A percentile compares a stretch with the other conserved stretches of the same genome.
Evolutionary conservation across 164 flowering plant genomes (phyloP).

Genomic region (Vitis cinerea): DNA sequence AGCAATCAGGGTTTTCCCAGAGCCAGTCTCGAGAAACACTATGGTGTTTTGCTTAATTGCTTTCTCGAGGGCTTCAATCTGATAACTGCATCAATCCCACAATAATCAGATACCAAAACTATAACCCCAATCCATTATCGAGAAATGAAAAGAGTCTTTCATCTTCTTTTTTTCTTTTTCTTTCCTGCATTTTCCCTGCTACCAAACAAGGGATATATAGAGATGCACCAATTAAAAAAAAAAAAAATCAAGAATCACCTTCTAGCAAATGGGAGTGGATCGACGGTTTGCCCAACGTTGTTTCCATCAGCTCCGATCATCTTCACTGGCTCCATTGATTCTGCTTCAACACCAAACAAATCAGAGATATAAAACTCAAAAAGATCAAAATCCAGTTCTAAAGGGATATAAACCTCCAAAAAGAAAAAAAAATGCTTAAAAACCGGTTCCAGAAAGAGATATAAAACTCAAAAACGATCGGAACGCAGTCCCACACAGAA

Average conservation of each 20-base stretch:
- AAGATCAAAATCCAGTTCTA: no score
- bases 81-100: constrained; percentile 52
- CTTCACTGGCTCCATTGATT: constrained; percentile 12
- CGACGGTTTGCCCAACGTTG: constrained; percentile 9
- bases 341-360: constrained; percentile 12
- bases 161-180: neutral
- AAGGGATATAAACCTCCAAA: no score
- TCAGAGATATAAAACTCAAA: no score
- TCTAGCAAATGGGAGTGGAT: constrained; percentile 40
- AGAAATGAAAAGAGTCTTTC: neutral
- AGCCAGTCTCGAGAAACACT: constrained; percentile 84
- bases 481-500: no score
- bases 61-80: constrained; percentile 75
- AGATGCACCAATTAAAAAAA: no score
- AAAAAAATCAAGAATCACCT: constrained; percentile 15
- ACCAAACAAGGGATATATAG: neutral
- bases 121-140: neutral
- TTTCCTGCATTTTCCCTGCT: neutral
- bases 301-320: neutral
- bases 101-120: neutral
- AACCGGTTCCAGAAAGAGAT: no score
- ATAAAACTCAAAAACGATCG: no score
- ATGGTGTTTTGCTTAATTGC: constrained; percentile 74
- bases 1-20: constrained; percentile 90
- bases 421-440: no score